phyloP scores from a whole-genome alignment of 1,284 basidiomycete genomes.

The Neonothopanus nambi region DNA sequence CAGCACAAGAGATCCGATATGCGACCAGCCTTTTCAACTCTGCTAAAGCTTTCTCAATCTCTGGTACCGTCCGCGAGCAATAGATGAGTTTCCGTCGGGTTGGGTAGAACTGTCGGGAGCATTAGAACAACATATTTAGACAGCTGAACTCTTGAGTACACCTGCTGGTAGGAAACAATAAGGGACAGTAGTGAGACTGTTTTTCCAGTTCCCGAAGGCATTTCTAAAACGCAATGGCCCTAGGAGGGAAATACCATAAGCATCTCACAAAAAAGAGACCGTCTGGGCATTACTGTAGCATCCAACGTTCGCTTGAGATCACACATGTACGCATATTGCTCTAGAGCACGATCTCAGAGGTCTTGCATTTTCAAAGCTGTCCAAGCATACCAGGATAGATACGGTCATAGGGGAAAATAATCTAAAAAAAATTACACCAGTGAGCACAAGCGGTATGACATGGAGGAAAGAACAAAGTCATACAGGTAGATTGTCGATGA shows the following conservation, averaged over 20 bases:
- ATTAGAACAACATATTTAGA: conserved; percentile 2
- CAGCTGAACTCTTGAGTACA: conserved; percentile 26
- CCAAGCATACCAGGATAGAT: conserved; percentile 71
- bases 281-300: conserved; percentile 58
- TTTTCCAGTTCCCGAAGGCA: conserved; percentile 99
- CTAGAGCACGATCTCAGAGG: conserved; percentile 38
- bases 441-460: conserved; percentile 8
- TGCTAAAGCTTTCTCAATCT: conserved; percentile 98
- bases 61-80: conserved; percentile 99
- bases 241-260: conserved; percentile 31
- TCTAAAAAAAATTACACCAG: conserved; percentile 41
- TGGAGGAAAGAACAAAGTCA: conserved; percentile 17
- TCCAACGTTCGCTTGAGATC: conserved; percentile 97
- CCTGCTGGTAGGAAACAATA: conserved; percentile 98
- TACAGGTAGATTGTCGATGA: conserved; percentile 92
- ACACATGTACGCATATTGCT: conserved; percentile 99
- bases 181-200: conserved; percentile 95
- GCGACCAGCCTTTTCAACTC: conserved; percentile 95
- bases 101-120: conserved; percentile 77
- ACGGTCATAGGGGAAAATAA: conserved; percentile 91
- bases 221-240: conserved; percentile 99
- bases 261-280: not conserved
- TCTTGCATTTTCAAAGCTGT: conserved; percentile 12
- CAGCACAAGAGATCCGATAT: conserved; percentile 76
- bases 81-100: conserved; percentile 95